Conservation (phyloP, 129 eudicot species). For the Centella asiatica region DNA sequence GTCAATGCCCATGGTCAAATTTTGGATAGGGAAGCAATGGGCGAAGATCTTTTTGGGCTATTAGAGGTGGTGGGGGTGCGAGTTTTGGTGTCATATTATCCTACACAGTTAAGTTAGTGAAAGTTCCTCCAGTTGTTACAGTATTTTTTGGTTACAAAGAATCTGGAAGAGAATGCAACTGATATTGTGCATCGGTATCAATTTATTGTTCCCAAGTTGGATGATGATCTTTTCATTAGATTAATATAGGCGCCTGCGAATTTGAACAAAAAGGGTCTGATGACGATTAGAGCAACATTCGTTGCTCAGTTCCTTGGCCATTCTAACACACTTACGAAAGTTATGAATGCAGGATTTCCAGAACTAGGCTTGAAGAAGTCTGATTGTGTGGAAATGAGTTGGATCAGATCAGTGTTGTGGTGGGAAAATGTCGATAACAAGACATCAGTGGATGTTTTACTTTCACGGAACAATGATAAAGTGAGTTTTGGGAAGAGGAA, state of each 20-base stretch:
- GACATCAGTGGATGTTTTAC: background rate
- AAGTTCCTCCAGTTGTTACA: background rate
- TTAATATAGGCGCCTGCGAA: too few relatives aligned
- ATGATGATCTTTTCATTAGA: background rate
- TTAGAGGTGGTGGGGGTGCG: conserved; percentile 8
- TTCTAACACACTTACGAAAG: background rate
- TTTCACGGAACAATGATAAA: conserved; percentile 10
- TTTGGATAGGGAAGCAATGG: background rate
- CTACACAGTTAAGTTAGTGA: background rate
- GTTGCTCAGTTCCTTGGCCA: background rate
- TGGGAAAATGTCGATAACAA: background rate
- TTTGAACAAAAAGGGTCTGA: background rate
- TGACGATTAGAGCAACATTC: background rate
- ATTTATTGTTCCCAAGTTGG: background rate
- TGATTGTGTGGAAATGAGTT: conserved; percentile 1
- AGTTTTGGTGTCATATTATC: conserved; percentile 4
- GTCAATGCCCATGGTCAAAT: background rate
- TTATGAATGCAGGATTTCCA: background rate
- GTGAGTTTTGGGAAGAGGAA: conserved; percentile 25
- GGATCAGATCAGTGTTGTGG: background rate
- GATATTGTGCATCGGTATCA: background rate
- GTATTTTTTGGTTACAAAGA: background rate
- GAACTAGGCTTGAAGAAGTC: background rate
- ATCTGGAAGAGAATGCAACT: background rate
- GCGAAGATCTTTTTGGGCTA: conserved; percentile 10